Evolutionary conservation across 169 alveolate species (phyloP).

Genomic region (Plasmodium malariae): DNA sequence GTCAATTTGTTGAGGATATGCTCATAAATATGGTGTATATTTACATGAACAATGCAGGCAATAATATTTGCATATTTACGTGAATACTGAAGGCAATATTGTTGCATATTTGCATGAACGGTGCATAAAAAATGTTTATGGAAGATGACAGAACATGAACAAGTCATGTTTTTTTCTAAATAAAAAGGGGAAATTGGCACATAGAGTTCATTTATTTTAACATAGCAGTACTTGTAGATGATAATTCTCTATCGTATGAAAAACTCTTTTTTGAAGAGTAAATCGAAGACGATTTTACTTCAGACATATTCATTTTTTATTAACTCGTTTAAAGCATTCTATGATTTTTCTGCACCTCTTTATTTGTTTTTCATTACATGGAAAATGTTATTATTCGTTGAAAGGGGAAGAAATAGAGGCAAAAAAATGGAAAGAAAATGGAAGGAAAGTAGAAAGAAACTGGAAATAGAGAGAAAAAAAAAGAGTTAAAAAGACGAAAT

Average conservation of each 20-base stretch:
- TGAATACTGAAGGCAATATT: no score
- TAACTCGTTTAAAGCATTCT: conserved; percentile 1
- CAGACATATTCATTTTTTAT: conserved; percentile 48
- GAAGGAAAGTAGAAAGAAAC: not conserved
- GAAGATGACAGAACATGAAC: not conserved
- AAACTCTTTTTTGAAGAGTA: conserved; percentile 56
- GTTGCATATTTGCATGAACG: no score
- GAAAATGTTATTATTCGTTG: not conserved
- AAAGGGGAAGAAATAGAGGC: not conserved
- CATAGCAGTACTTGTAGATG: conserved; percentile 52
- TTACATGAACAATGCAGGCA: not conserved
- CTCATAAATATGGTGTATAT: no score
- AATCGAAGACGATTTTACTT: conserved; percentile 40
- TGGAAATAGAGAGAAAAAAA: not conserved
- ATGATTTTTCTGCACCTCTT: not conserved
- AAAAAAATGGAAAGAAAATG: not conserved
- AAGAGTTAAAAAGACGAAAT: not conserved
- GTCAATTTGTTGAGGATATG: no score
- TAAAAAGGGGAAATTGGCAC: not conserved
- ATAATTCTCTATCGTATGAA: conserved; percentile 47
- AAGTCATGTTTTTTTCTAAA: not conserved
- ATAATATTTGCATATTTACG: no score
- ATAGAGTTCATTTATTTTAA: not conserved
- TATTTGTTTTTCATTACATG: not conserved
- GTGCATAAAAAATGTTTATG: not conserved